Conservation (phyloP, 305 asterid genomes). For the Plantago rigida region DNA sequence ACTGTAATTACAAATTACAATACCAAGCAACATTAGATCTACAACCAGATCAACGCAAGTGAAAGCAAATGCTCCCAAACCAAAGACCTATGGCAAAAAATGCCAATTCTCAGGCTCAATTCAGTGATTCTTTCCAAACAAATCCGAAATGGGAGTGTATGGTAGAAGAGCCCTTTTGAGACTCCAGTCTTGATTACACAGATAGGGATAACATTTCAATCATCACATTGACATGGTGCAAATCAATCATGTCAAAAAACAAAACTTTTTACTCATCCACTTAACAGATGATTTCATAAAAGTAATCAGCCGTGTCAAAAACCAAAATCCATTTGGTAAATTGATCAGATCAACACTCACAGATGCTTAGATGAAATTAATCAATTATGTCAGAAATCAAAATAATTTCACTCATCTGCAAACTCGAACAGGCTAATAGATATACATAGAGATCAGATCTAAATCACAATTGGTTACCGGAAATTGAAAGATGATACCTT, state of each 20-base stretch:
- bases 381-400: too few species aligned
- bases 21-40: neutral
- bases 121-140: slow-evolving; percentile 44
- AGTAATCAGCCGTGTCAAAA: too few species aligned
- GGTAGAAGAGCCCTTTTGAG: slow-evolving; percentile 60
- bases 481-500: slow-evolving; percentile 28
- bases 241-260: slow-evolving; percentile 20
- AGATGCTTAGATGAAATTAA: too few species aligned
- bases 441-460: too few species aligned
- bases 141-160: slow-evolving; percentile 22
- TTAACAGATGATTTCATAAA: neutral
- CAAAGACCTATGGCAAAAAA: slow-evolving; percentile 86
- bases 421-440: too few species aligned
- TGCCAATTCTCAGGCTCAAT: slow-evolving; percentile 89
- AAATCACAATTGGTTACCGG: neutral
- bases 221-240: slow-evolving; percentile 27
- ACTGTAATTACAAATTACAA: too few species aligned
- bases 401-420: neutral
- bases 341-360: too few species aligned
- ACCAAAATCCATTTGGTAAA: too few species aligned
- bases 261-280: neutral
- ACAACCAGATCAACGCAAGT: slow-evolving; percentile 26
- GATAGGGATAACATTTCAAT: slow-evolving; percentile 39
- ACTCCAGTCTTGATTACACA: slow-evolving; percentile 81
- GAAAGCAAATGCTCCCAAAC: slow-evolving; percentile 57